These are phyloP conservation scores for Paratinospora sagittata DNA, from an alignment of 164 flowering plant species.

Conservation along the genomic window DNA sequence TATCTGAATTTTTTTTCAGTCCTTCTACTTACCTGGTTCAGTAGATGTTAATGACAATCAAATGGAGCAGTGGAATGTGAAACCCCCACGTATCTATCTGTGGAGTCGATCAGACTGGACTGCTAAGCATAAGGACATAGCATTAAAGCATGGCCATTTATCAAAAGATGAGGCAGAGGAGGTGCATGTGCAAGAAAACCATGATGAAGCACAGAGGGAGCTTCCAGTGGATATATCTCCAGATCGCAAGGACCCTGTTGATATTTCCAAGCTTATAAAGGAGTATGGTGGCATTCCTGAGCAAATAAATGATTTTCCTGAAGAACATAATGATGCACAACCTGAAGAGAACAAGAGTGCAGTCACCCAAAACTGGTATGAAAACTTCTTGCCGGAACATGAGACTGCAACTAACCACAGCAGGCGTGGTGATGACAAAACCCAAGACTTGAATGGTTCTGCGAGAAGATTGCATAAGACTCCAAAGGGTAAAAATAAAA, in stretches of 20 bases:
- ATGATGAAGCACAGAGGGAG: conserved; percentile 18
- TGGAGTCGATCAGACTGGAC: conserved; percentile 87
- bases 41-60: conserved; percentile 63
- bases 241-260: conserved; percentile 20
- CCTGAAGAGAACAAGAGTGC: conserved; percentile 6
- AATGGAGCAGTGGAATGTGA: conserved; percentile 78
- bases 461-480: conserved; percentile 14
- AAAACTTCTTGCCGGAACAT: conserved; percentile 12
- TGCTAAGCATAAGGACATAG: conserved; percentile 47
- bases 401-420: not conserved
- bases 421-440: not conserved
- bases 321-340: conserved; percentile 12
- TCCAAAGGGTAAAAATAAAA: conserved; percentile 13
- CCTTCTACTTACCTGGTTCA: conserved; percentile 94
- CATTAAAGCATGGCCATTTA: conserved; percentile 47
- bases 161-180: conserved; percentile 4
- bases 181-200: conserved; percentile 26
- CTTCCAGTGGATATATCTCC: conserved; percentile 13
- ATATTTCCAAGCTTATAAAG: conserved; percentile 18
- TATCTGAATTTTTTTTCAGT: conserved; percentile 33
- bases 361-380: conserved; percentile 10
- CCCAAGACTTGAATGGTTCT: not conserved
- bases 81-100: conserved; percentile 62
- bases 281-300: conserved; percentile 9
- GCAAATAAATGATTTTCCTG: conserved; percentile 22